phyloP scores from a whole-genome alignment of 148 eudicot species.

The Rhododendron mucronatum region DNA sequence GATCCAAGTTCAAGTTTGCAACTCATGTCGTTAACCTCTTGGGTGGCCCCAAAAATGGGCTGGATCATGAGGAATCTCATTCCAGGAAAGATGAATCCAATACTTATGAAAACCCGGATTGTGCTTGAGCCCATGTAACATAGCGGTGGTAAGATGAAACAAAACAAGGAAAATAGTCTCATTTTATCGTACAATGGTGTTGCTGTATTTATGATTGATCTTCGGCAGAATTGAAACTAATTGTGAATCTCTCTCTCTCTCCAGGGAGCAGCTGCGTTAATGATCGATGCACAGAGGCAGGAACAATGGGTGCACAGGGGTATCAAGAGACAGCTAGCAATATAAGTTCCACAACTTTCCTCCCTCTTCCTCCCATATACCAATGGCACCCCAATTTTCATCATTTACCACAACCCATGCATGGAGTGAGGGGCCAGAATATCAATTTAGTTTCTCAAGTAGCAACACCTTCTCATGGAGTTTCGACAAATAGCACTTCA shows the following conservation, averaged over 20 bases:
- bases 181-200: background rate
- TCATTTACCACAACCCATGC: slow-evolving; percentile 45
- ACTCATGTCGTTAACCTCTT: background rate
- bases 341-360: slow-evolving; percentile 42
- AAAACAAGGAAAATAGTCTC: background rate
- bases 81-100: background rate
- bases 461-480: slow-evolving; percentile 46
- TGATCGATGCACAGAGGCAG: slow-evolving; percentile 45
- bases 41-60: background rate
- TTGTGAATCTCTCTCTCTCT: background rate
- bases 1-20: background rate
- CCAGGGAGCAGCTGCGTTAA: slow-evolving; percentile 41
- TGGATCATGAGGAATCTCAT: background rate
- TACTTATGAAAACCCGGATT: background rate
- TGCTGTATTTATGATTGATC: background rate
- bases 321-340: slow-evolving; percentile 48
- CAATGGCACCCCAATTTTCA: slow-evolving; percentile 52
- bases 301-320: slow-evolving; percentile 38
- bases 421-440: slow-evolving; percentile 47
- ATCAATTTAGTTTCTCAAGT: slow-evolving; percentile 50
- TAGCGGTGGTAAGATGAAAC: background rate
- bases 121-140: background rate
- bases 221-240: background rate
- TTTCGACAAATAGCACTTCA: slow-evolving; percentile 30
- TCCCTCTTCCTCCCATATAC: slow-evolving; percentile 46